Base-by-base conservation (phyloP, 495 filamentous ascomycete genomes). In the Podospora pseudocomata region DNA sequence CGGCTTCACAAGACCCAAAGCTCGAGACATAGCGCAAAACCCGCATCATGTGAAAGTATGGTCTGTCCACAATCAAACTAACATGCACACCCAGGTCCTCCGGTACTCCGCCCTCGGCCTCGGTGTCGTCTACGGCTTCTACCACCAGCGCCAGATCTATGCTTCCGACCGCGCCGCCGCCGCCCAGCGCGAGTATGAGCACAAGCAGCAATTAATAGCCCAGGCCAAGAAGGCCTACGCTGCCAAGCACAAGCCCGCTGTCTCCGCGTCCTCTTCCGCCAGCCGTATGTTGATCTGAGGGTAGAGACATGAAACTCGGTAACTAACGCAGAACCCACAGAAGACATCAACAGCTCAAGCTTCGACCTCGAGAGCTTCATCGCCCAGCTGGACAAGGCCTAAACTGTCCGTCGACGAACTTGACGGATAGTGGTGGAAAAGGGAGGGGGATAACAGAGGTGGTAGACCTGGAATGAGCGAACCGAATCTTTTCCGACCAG, bases 361-460 rank as follows among this genome's bases (percentile, higher is more conserved):
- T 98, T 97, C 83, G 92, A 99, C 78, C 83, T 97, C 64, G 94
- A 97, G 82, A 88, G 89, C 60, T 94, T 87, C 80, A 75, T 97
- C 75, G 88, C 88, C 68, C 80, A 86, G 71, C 84, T 93, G 71
- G 81, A 83, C 57, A 83, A 83, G 65, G 39, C 39, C 15, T 49
- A 49, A 49, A 49, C 39, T 49, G 39, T 49, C 39, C 9, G 39
- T 49, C 39, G 9, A 49, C 13, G 15, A 39, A 49, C 39, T 49
- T 49, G 39, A 49, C 9, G 39, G 39, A 18, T 49, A 32, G 28
- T 64, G 65, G 55, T 68, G 70, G 61, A 69, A 64, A 34, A 27
- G 65, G 63, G 67, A 23, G 23, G 34, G 32, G 27, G 16, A 20
- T 5, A 49, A 49, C 18, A 49, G 39, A 49, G 39, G 39, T 23